Evolutionary conservation across 495 filamentous ascomycete species (phyloP).

Genomic region (Penicillium cinerascens): DNA sequence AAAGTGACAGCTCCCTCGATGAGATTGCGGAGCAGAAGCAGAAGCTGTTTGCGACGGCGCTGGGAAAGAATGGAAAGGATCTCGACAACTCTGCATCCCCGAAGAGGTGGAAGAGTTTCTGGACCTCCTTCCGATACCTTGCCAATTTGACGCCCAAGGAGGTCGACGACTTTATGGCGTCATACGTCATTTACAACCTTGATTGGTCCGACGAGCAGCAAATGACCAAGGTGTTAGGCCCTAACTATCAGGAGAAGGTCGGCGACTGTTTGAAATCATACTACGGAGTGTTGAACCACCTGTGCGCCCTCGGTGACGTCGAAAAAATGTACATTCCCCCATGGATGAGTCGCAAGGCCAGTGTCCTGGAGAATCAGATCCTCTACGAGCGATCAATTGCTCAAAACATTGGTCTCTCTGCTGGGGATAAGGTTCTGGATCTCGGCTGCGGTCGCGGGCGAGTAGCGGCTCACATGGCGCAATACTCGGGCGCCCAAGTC

Average conservation of each 20-base stretch:
- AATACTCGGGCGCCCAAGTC: conserved; percentile 51
- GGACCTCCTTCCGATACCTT: conserved; percentile 55
- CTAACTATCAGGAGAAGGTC: conserved; percentile 56
- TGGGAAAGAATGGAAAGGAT: conserved; percentile 24
- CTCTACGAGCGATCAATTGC: conserved; percentile 60
- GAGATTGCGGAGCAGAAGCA: conserved; percentile 38
- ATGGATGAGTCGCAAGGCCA: conserved; percentile 55
- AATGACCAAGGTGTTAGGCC: conserved; percentile 56
- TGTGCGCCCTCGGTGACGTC: conserved; percentile 63
- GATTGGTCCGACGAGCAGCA: conserved; percentile 59
- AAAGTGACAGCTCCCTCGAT: conserved; percentile 40
- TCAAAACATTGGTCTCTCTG: conserved; percentile 46
- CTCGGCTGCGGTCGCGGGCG: conserved; percentile 59
- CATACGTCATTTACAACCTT: conserved; percentile 63
- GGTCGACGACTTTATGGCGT: conserved; percentile 63
- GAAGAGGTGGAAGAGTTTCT: conserved; percentile 53
- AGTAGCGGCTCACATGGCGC: conserved; percentile 60
- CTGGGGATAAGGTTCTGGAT: conserved; percentile 53
- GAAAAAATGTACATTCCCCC: conserved; percentile 70
- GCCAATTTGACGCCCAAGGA: conserved; percentile 54
- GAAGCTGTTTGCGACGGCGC: conserved; percentile 23
- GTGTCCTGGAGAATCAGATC: conserved; percentile 50
- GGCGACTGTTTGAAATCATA: conserved; percentile 58
- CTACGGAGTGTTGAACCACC: conserved; percentile 61
- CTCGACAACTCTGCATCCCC: conserved; percentile 49